A percentile compares a stretch with the other conserved stretches of the same genome.
Evolutionary conservation across 208 protist species (phyloP).

Genomic region (Wallacemonas sp.): DNA sequence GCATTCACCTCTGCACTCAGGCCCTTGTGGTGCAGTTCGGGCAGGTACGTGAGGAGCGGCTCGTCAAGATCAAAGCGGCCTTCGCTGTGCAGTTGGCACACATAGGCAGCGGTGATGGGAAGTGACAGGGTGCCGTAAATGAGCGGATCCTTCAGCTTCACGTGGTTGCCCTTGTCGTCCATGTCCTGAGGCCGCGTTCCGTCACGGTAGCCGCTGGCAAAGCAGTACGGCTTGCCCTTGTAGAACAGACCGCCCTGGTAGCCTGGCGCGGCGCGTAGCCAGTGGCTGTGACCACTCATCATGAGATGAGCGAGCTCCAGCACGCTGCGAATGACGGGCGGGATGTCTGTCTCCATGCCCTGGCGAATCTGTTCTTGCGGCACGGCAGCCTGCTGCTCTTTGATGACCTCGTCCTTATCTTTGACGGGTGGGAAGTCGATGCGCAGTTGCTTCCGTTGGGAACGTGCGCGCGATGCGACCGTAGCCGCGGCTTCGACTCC

Average conservation of each 20-base stretch:
- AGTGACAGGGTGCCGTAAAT: conserved; percentile 63
- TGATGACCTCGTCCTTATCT: conserved; percentile 34
- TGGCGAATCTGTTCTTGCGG: conserved; percentile 53
- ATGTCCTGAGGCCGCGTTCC: conserved; percentile 51
- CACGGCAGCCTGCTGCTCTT: conserved; percentile 42
- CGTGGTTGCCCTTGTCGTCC: conserved; percentile 87
- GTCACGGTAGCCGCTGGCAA: conserved; percentile 80
- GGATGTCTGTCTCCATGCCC: conserved; percentile 61
- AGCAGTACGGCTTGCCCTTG: conserved; percentile 74
- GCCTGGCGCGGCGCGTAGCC: conserved; percentile 62
- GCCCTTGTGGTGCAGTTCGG: conserved; percentile 42
- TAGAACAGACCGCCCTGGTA: conserved; percentile 83
- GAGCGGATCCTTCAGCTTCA: conserved; percentile 81
- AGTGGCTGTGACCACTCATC: conserved; percentile 81
- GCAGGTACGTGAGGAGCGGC: conserved; percentile 57
- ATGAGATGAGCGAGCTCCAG: conserved; percentile 75
- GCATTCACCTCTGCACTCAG: conserved; percentile 44
- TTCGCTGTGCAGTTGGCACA: conserved; percentile 75
- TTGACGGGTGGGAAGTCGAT: conserved; percentile 79
- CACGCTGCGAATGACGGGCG: conserved; percentile 79
- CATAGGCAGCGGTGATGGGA: conserved; percentile 68
- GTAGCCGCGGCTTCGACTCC: neutral
- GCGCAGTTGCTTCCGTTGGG: conserved; percentile 24
- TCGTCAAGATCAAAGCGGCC: conserved; percentile 52
- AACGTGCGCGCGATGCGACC: neutral